Percentiles rank a stretch among this genome's conserved stretches.
phyloP scores from a whole-genome alignment of 305 asterid species.

The Fraxinus floribunda region DNA sequence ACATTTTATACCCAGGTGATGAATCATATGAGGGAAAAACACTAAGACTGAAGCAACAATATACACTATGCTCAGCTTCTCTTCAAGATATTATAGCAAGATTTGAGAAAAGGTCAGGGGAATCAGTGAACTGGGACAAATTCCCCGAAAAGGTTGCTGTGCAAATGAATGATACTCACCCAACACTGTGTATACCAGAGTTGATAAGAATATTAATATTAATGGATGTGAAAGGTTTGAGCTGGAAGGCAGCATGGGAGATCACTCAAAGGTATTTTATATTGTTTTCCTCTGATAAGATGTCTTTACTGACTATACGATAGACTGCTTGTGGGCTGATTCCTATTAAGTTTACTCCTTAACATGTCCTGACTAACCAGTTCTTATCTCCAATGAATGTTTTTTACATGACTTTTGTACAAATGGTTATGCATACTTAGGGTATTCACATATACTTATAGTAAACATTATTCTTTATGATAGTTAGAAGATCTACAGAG shows the following conservation, averaged over 20 bases:
- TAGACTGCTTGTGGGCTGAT: not conserved
- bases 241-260: conserved; percentile 62
- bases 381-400: not conserved
- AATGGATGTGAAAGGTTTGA: conserved; percentile 56
- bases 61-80: conserved; percentile 65
- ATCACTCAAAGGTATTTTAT: conserved; percentile 48
- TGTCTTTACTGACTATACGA: not conserved
- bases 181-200: conserved; percentile 65
- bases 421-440: not conserved
- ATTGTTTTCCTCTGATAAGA: not conserved
- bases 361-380: not conserved
- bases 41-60: conserved; percentile 63
- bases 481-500: not conserved
- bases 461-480: not conserved
- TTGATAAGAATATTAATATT: conserved; percentile 38
- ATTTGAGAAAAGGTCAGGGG: conserved; percentile 54
- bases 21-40: conserved; percentile 61
- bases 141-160: conserved; percentile 64
- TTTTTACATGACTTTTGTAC: not conserved
- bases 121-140: conserved; percentile 43
- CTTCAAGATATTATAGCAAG: conserved; percentile 60
- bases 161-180: conserved; percentile 68
- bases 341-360: not conserved
- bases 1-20: conserved; percentile 62
- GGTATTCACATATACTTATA: not conserved